Percentiles rank a stretch among this genome's conserved stretches.
Conservation (phyloP, 2,329 filamentous ascomycete species). For the Lithohypha guttulata region DNA sequence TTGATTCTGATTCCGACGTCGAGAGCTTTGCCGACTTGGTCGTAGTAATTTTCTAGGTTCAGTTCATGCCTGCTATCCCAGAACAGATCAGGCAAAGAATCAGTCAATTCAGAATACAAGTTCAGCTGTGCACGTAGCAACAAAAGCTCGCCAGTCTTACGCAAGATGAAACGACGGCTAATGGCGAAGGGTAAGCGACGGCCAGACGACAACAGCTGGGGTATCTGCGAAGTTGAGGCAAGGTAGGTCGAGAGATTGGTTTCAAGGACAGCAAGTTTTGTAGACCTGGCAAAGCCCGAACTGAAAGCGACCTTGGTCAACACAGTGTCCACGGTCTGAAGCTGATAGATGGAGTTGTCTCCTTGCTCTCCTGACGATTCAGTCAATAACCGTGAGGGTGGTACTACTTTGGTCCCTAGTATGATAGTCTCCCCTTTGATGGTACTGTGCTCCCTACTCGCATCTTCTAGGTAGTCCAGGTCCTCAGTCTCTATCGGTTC, state of each 20-base stretch:
- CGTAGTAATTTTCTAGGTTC: conserved; percentile 87
- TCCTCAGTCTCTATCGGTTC: conserved; percentile 73
- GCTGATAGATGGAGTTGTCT: conserved; percentile 19
- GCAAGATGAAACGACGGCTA: conserved; percentile 64
- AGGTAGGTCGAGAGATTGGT: conserved; percentile 74
- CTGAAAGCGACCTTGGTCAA: conserved; percentile 95
- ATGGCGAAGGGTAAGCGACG: conserved; percentile 49
- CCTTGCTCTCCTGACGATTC: conserved; percentile 11
- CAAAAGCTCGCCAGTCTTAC: conserved; percentile 86
- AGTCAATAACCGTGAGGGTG: not conserved
- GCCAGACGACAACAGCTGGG: conserved; percentile 62
- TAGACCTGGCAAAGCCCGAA: conserved; percentile 81
- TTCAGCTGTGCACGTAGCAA: conserved; percentile 86
- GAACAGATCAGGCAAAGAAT: conserved; percentile 89
- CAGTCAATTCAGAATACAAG: conserved; percentile 91
- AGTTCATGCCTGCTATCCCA: conserved; percentile 89
- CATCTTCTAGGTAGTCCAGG: conserved; percentile 74
- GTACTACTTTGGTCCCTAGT: conserved; percentile 58
- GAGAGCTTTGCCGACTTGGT: conserved; percentile 77
- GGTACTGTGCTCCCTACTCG: conserved; percentile 58
- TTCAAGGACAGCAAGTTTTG: conserved; percentile 87
- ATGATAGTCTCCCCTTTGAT: conserved; percentile 84
- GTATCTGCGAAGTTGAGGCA: conserved; percentile 72
- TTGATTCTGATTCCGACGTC: conserved; percentile 88
- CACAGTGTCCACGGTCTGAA: conserved; percentile 46